These are phyloP conservation scores for Verbascum thapsus DNA, from an alignment of 257 asterid genomes.

Conservation along the genomic window DNA sequence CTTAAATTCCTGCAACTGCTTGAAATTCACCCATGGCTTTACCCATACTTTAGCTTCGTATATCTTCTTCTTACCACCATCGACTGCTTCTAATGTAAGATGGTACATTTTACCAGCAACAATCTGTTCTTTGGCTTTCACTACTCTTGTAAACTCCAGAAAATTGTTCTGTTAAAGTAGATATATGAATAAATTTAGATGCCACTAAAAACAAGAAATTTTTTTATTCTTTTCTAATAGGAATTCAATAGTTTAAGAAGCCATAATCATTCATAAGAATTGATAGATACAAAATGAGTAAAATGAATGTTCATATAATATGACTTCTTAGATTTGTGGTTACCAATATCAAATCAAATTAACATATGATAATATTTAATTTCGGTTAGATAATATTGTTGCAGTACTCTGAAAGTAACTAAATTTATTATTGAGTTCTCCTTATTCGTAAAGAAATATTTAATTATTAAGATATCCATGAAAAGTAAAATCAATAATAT, in stretches of 20 bases:
- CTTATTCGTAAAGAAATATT: no score
- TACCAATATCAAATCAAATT: no score
- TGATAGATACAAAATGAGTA: no score
- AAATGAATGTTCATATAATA: no score
- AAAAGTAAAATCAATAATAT: no score
- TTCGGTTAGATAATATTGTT: no score
- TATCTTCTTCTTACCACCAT: conserved; percentile 44
- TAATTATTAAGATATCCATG: no score
- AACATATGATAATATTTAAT: no score
- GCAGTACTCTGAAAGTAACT: no score
- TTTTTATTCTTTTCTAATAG: background rate
- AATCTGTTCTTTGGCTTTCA: conserved; percentile 47
- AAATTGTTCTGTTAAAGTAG: conserved; percentile 38
- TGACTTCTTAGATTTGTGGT: no score
- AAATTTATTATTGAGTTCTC: no score
- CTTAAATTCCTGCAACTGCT: conserved; percentile 57
- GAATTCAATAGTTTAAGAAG: conserved; percentile 1
- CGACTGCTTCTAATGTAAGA: conserved; percentile 51
- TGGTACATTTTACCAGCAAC: conserved; percentile 51
- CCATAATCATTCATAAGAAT: no score
- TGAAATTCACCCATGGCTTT: conserved; percentile 66
- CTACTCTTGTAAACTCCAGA: conserved; percentile 45
- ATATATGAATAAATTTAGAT: conserved; percentile 14
- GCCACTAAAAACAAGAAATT: background rate
- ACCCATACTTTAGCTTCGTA: conserved; percentile 63